Evolutionary conservation across 1,139 yeast species (phyloP).

Genomic region (Blastobotrys petasosporus): DNA sequence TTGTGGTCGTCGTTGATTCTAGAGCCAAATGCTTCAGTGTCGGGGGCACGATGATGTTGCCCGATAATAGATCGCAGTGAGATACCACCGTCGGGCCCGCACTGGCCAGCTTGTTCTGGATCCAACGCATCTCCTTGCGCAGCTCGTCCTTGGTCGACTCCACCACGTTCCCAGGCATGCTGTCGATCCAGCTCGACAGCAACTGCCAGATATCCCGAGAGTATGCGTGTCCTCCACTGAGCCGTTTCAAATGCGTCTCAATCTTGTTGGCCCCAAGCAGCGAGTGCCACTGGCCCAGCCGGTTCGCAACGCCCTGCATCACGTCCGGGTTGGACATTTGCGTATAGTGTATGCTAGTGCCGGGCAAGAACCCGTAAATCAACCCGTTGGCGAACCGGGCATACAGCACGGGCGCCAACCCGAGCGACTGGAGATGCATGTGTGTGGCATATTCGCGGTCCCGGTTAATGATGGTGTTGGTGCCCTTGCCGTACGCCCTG

Average conservation of each 20-base stretch:
- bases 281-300: constrained; percentile 69
- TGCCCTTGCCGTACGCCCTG: constrained; percentile 73
- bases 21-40: neutral
- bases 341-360: constrained; percentile 53
- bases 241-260: constrained; percentile 41
- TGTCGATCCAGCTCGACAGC: constrained; percentile 54
- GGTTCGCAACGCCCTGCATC: constrained; percentile 57
- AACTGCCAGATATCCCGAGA: constrained; percentile 51
- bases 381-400: constrained; percentile 70
- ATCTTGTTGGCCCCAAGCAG: constrained; percentile 41
- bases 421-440: constrained; percentile 51
- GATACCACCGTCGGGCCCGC: constrained; percentile 46
- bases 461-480: constrained; percentile 66
- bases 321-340: constrained; percentile 47
- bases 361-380: constrained; percentile 64
- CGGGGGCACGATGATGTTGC: constrained; percentile 61
- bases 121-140: constrained; percentile 55
- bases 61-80: constrained; percentile 69
- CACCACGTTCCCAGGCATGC: constrained; percentile 43
- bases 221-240: constrained; percentile 11
- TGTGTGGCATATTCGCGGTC: constrained; percentile 73
- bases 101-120: constrained; percentile 37
- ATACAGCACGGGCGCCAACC: constrained; percentile 63
- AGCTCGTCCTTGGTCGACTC: constrained; percentile 28
- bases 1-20: neutral